Base-by-base conservation (phyloP, 768 basidiomycete species). In the Kwoniella mangroviensis region DNA sequence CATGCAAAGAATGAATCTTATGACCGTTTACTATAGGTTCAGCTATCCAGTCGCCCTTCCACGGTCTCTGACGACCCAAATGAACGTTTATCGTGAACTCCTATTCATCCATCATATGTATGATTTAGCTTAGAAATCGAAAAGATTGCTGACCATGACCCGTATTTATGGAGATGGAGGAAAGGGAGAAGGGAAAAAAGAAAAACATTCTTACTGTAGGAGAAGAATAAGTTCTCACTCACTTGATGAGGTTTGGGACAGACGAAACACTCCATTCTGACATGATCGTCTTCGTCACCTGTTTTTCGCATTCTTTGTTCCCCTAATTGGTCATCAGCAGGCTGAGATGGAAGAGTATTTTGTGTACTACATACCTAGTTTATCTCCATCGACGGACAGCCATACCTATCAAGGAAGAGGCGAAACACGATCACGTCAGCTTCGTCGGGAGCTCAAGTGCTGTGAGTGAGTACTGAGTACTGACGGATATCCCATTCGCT, bases 1-100 rank as follows among this genome's bases (percentile, higher is more conserved):
- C 42, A 40, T 63, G 62, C 10, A 69, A 54, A 3, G 68, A 28
- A 52, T 63, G 62, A 13, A 28, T 64, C 3, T 42, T 4, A 15
- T 28, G 22, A 24, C 68, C 68, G 42, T 57, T 56, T 21, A 63
- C 24, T 10, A 45, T 41, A 2, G 68, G 62, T 49, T 69, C 68
- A 52, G 68, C 68, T 19, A 69, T 57, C 34, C 54, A 63, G 21
- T 69, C 68, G 15, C 17, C 24, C 13, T 17, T 19, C 68, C 68
- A 69, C 5, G 68, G 68, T 19, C 26, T 69, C 22, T 63, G 68
- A 41, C 62, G 68, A n/a, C 68, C 68, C 3, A 69, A 55, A 3
- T 41, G 68, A 19, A 59, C 68, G 45, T 64, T 63, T 34, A 59
- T 63, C 1, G 26, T 52, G 41, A 57, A 69, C 24, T 57, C 62